phyloP scores from a whole-genome alignment of 441 rosid species.

The Adansonia grandidieri region DNA sequence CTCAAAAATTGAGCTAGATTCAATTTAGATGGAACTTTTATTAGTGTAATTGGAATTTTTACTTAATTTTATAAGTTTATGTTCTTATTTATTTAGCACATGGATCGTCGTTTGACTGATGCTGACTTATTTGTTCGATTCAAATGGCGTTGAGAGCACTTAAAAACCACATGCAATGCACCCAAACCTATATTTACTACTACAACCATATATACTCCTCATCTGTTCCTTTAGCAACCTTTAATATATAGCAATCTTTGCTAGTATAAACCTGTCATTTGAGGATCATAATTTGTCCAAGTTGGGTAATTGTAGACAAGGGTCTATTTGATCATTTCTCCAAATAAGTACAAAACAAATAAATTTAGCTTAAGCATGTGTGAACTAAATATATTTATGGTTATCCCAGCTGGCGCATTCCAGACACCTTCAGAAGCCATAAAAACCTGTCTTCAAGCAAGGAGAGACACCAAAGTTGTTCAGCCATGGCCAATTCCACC shows the following conservation, averaged over 20 bases:
- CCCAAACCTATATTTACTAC: too few relatives aligned
- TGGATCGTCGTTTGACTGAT: too few relatives aligned
- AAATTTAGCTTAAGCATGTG: not conserved
- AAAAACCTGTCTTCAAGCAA: not conserved
- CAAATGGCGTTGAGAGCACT: too few relatives aligned
- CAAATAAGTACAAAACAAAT: not conserved
- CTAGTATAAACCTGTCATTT: not conserved
- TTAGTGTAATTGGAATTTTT: too few relatives aligned
- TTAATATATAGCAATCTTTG: not conserved
- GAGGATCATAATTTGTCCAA: not conserved
- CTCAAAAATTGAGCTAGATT: too few relatives aligned
- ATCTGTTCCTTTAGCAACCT: not conserved
- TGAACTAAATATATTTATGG: not conserved
- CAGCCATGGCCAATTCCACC: slow-evolving; percentile 34
- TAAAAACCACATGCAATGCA: too few relatives aligned
- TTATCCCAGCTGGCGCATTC: not conserved
- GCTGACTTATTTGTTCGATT: too few relatives aligned
- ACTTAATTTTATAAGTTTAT: too few relatives aligned
- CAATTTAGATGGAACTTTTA: too few relatives aligned
- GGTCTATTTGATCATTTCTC: not conserved
- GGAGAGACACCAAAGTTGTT: not conserved
- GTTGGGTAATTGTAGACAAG: not conserved
- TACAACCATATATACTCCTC: not conserved
- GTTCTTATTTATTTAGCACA: too few relatives aligned
- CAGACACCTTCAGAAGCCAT: not conserved